Base-by-base conservation (phyloP, 2,329 filamentous ascomycete genomes). In the Chrysoporthe austroafricana region DNA sequence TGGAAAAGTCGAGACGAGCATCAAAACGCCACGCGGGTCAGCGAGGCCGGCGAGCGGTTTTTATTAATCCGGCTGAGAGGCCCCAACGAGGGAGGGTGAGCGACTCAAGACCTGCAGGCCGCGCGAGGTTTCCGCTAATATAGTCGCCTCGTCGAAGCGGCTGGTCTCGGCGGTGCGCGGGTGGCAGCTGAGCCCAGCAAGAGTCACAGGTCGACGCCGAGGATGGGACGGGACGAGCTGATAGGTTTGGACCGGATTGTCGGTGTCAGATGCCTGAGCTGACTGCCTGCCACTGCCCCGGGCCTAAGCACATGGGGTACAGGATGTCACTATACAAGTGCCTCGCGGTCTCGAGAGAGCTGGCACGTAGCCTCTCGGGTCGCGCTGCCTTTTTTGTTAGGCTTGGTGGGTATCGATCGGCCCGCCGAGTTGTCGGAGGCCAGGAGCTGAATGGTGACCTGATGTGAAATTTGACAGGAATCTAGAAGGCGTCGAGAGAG, bases 211-310 rank as follows among this genome's bases (percentile, higher is more conserved):
- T 21, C 59, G 56, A 63, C 50, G 48, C 21, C 48, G 48, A 61
- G 44, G 52, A 50, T 21, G 50, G 50, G 62, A 57, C 56, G 62
- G 44, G 62, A 61, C 13, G 46, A 64, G 66, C 62, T 67, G 62
- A 67, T 67, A 67, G 66, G 66, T 58, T 57, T 59, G 56, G 42
- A 46, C 62, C 66, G 66, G 59, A 44, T 42, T 43, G 48, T 57
- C 57, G 56, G 66, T 67, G 66, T 67, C 66, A 67, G 66, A 65
- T 67, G 66, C 57, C 52, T 63, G 61, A 26, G 39, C 48, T 32
- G 67, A 36, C 64, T 64, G 39, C 64, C 43, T 70, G 64, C 36
- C 60, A 61, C 61, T 34, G 52, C 50, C 34, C 54, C 52, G 36
- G 34, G 18, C 26, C 26, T 36, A n/a, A 39, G 54, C 32, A 57